These are phyloP conservation scores for Aquilaria yunnanensis DNA, from an alignment of 345 rosid species.

Conservation along the genomic window DNA sequence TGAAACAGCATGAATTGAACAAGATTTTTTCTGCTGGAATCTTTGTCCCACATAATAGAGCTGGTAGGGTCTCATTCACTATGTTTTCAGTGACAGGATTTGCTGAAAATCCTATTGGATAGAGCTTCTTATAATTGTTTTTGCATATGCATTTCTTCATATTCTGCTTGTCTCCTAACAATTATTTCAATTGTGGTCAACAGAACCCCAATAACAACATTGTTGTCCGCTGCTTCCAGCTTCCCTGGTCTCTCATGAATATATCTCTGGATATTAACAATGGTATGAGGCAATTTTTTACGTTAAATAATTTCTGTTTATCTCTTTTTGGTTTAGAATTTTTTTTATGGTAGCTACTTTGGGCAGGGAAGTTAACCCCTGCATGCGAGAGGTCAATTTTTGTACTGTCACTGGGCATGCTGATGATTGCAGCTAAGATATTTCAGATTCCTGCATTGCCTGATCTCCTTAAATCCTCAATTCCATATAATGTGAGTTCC, in stretches of 20 bases:
- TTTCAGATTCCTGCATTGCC: conserved; percentile 52
- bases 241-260: conserved; percentile 61
- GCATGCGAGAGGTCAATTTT: conserved; percentile 60
- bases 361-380: conserved; percentile 50
- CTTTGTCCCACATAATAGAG: too few relatives aligned
- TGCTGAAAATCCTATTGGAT: too few relatives aligned
- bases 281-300: conserved; percentile 36
- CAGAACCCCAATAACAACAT: conserved; percentile 67
- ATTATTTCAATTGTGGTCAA: conserved; percentile 14
- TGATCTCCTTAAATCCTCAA: conserved; percentile 47
- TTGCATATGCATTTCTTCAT: neutral
- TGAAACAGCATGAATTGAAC: too few relatives aligned
- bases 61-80: too few relatives aligned
- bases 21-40: too few relatives aligned
- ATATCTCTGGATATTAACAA: conserved; percentile 43
- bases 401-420: conserved; percentile 51
- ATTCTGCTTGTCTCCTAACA: neutral
- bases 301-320: conserved; percentile 10
- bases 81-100: too few relatives aligned
- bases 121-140: too few relatives aligned
- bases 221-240: conserved; percentile 75
- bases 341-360: neutral
- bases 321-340: conserved; percentile 6
- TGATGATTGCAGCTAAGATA: conserved; percentile 77
- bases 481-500: conserved; percentile 59